phyloP scores from a whole-genome alignment of 352 stramenopile genomes.

The Thalassiosira hispida region DNA sequence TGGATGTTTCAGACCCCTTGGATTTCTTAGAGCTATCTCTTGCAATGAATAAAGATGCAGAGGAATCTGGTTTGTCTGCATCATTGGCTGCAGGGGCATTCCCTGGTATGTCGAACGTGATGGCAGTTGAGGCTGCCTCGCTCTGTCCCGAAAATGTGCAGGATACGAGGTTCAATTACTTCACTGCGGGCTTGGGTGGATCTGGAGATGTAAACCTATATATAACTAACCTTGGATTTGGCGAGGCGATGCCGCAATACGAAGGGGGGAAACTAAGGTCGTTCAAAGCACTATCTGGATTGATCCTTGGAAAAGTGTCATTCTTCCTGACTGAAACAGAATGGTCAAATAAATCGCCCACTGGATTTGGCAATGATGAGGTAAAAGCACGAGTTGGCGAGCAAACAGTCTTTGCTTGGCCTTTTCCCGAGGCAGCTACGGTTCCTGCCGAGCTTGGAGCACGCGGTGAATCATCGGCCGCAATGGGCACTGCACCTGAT shows the following conservation, averaged over 20 bases:
- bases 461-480: slow-evolving; percentile 51
- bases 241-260: slow-evolving; percentile 64
- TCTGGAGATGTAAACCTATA: slow-evolving; percentile 71
- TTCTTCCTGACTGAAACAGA: slow-evolving; percentile 60
- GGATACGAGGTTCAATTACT: slow-evolving; percentile 76
- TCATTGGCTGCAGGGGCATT: slow-evolving; percentile 69
- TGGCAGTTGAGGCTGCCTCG: slow-evolving; percentile 61
- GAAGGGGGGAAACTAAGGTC: slow-evolving; percentile 47
- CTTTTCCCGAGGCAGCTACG: slow-evolving; percentile 76
- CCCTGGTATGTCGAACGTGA: slow-evolving; percentile 74
- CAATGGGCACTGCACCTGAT: slow-evolving; percentile 76
- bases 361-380: no score
- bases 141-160: slow-evolving; percentile 24
- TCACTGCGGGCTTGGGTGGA: slow-evolving; percentile 73
- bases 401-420: slow-evolving; percentile 71
- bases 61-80: slow-evolving; percentile 33
- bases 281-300: slow-evolving; percentile 55
- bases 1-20: slow-evolving; percentile 72
- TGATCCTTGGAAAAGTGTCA: slow-evolving; percentile 61
- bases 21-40: slow-evolving; percentile 56
- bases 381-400: slow-evolving; percentile 40
- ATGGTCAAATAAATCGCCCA: neutral
- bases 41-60: slow-evolving; percentile 25
- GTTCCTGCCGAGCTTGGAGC: slow-evolving; percentile 50
- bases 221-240: slow-evolving; percentile 80